Evolutionary conservation across 495 filamentous ascomycete genomes (phyloP).

Genomic region (Clavariopsis aquatica): DNA sequence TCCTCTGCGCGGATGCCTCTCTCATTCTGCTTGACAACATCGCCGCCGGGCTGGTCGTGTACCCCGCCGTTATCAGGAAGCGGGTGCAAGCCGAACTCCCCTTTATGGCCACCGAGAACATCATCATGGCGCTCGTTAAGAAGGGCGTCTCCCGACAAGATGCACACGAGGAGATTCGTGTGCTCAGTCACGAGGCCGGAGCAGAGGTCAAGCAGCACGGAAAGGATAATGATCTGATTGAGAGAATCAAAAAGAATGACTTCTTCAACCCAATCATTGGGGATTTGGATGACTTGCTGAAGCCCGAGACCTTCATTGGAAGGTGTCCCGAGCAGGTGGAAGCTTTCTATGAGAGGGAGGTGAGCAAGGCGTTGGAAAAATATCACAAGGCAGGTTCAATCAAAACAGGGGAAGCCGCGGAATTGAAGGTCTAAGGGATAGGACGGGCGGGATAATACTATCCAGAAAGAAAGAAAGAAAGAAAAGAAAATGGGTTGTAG

Average conservation of each 20-base stretch:
- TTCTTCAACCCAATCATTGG: conserved; percentile 83
- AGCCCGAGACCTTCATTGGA: conserved; percentile 71
- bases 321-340: conserved; percentile 42
- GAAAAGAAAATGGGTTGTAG: too few species aligned
- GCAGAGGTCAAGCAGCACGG: conserved; percentile 79
- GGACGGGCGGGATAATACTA: not conserved
- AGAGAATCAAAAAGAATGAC: conserved; percentile 68
- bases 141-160: conserved; percentile 81
- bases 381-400: conserved; percentile 43
- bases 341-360: conserved; percentile 49
- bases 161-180: conserved; percentile 85
- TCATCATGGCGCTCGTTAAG: conserved; percentile 83
- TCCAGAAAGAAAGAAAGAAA: too few species aligned
- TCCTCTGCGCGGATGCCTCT: conserved; percentile 80
- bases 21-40: conserved; percentile 82
- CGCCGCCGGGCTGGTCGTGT: conserved; percentile 78
- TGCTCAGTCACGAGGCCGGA: conserved; percentile 82
- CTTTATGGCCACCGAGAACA: conserved; percentile 51
- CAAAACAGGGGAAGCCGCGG: conserved; percentile 53
- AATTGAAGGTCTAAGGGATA: conserved; percentile 54
- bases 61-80: conserved; percentile 72
- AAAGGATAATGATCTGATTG: conserved; percentile 78
- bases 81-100: conserved; percentile 78
- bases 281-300: conserved; percentile 74
- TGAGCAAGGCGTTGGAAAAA: conserved; percentile 55